Base-by-base conservation (phyloP, 2,329 filamentous ascomycete genomes). In the Colletotrichum noveboracense region DNA sequence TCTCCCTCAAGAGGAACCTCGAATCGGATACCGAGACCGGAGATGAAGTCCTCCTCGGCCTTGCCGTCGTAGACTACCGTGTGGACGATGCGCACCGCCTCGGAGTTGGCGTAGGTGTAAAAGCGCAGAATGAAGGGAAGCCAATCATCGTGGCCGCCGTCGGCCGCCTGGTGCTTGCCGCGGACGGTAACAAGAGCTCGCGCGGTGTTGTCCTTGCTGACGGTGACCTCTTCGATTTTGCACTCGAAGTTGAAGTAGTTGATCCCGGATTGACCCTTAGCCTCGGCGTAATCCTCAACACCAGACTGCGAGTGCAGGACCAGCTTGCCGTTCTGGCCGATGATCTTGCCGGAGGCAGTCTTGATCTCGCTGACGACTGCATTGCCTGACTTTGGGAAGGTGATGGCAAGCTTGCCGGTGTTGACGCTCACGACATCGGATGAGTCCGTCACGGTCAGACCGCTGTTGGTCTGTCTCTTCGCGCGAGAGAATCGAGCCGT, bases 61-160 rank as follows among this genome's bases (percentile, higher is more conserved):
- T 89, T 83, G 3, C 87, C 88, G 55, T 92, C 89, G 67, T 88
- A 91, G 3, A 91, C 81, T n/a, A 92, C 82, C 26, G 86, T 91
- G 78, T 93, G 91, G 0, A 92, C 83, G 1, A 91, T 82, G 43
- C 87, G 86, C 56, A 93, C 88, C 0, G 89, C 86, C 60, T 90
- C 87, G 0, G 91, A 92, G 76, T 89, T 85, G 34, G 88, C 85
- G 78, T 92, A 92, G 0, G 93, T 81, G 74, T 93, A 93, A 77
- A 92, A 91, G 2, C 91, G 87, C 3, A 91, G 85, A 86, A 69
- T 84, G 21, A 88, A 93, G 0, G 88, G 89, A 3, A 92, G 83
- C 89, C 89, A 91, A 18, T 87, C 83, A 3, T 82, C 83, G 69
- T 88, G 87, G 8, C 80, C 77, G 2, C 81, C 77, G 10, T 81